A percentile compares a stretch with the other conserved stretches of the same genome.
Conservation (phyloP, 345 rosid genomes). For the Pugionium dolabratum region DNA sequence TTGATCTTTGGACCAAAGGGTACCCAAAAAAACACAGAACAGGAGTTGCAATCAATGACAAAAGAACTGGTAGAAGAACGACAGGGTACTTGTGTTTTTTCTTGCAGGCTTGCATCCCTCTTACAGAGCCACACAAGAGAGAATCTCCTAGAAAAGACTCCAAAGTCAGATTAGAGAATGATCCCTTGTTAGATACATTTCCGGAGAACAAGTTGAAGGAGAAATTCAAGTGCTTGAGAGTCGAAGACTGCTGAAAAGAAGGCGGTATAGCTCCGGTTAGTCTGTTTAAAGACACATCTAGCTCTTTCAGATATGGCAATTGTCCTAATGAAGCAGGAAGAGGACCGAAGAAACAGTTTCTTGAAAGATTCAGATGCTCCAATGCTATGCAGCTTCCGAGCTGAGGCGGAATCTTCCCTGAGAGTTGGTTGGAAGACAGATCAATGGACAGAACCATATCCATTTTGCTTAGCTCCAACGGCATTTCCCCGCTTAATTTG, state of each 20-base stretch:
- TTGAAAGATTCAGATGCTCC: slow-evolving; percentile 74
- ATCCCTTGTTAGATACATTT: slow-evolving; percentile 60
- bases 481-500: slow-evolving; percentile 61
- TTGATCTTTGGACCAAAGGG: slow-evolving; percentile 48
- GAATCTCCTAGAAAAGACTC: slow-evolving; percentile 72
- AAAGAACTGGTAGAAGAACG: slow-evolving; percentile 54
- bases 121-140: slow-evolving; percentile 69
- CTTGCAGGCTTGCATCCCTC: slow-evolving; percentile 70
- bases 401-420: slow-evolving; percentile 66
- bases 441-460: slow-evolving; percentile 93
- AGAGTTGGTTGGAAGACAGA: slow-evolving; percentile 73
- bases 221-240: slow-evolving; percentile 64
- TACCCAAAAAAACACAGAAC: slow-evolving; percentile 53
- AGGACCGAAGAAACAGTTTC: slow-evolving; percentile 57
- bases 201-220: slow-evolving; percentile 78
- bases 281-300: slow-evolving; percentile 71
- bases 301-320: slow-evolving; percentile 63
- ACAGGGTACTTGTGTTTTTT: slow-evolving; percentile 44
- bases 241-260: slow-evolving; percentile 59
- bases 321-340: slow-evolving; percentile 70
- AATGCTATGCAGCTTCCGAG: slow-evolving; percentile 89
- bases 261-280: slow-evolving; percentile 63
- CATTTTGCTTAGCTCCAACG: slow-evolving; percentile 88
- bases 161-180: slow-evolving; percentile 54
- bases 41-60: slow-evolving; percentile 53